A percentile compares a stretch with the other conserved stretches of the same genome.
Evolutionary conservation across 176 grass and related monocot genomes (phyloP).

Genomic region (Carex kokanica): DNA sequence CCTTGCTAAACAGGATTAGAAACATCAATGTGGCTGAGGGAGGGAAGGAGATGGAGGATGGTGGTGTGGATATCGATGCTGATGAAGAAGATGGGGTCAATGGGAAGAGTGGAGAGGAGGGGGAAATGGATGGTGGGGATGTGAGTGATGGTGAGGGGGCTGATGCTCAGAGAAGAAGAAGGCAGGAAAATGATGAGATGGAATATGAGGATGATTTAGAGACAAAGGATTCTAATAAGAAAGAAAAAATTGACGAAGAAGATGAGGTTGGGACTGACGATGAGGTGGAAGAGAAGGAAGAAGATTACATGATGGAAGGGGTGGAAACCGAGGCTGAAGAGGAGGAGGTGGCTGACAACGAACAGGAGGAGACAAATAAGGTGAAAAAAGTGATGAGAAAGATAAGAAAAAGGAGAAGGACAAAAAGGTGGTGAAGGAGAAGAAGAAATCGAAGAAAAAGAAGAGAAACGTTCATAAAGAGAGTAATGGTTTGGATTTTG

Average conservation of each 20-base stretch:
- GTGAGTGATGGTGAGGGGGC: conserved; percentile 64
- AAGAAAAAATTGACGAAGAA: conserved; percentile 45
- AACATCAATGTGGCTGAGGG: conserved; percentile 45
- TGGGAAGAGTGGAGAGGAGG: conserved; percentile 26
- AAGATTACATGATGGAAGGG: conserved; percentile 37
- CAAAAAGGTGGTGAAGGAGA: conserved; percentile 7
- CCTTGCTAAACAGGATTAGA: conserved; percentile 63
- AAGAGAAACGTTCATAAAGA: conserved; percentile 43
- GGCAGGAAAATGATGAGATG: conserved; percentile 63
- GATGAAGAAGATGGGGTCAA: conserved; percentile 32
- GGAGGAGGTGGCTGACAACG: not conserved
- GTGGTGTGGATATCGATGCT: conserved; percentile 35
- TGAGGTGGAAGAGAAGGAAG: conserved; percentile 43
- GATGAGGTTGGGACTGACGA: conserved; percentile 35
- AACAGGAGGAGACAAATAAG: conserved; percentile 19
- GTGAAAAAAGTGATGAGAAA: conserved; percentile 26
- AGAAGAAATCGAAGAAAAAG: conserved; percentile 44
- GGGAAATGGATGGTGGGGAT: conserved; percentile 48
- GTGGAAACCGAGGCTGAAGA: conserved; percentile 37
- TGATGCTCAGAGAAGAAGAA: conserved; percentile 60
- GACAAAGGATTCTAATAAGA: conserved; percentile 27
- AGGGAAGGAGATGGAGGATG: conserved; percentile 39
- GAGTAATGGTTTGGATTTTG: conserved; percentile 46
- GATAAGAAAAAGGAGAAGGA: conserved; percentile 28
- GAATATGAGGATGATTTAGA: conserved; percentile 75